phyloP scores from a whole-genome alignment of 1,139 yeast species.

The Maudiozyma humilis region DNA sequence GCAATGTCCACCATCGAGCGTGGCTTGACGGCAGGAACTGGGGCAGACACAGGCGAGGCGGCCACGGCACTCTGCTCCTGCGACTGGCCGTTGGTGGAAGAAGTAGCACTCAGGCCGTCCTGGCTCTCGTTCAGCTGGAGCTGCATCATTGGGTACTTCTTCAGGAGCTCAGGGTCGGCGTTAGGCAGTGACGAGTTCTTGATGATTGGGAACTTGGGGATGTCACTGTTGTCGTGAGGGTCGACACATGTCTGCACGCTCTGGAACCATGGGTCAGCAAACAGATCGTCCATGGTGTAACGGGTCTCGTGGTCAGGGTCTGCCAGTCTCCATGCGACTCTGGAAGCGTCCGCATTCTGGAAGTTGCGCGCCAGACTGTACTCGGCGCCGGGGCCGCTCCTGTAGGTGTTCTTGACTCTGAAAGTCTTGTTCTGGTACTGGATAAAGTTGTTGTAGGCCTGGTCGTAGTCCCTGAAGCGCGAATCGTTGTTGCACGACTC shows the following conservation, averaged over 20 bases:
- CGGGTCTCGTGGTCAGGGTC: conserved; percentile 52
- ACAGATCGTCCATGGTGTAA: conserved; percentile 46
- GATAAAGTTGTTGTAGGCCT: conserved; percentile 44
- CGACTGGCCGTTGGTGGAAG: background rate
- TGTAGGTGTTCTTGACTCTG: conserved; percentile 38
- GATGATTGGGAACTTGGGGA: conserved; percentile 21
- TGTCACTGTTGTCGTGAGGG: conserved; percentile 14
- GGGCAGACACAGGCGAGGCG: no score
- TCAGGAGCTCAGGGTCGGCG: background rate
- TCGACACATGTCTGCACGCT: conserved; percentile 48
- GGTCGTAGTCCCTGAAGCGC: conserved; percentile 49
- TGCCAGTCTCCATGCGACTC: conserved; percentile 68
- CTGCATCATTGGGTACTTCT: background rate
- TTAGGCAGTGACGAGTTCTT: conserved; percentile 11
- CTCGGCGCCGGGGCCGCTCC: conserved; percentile 59
- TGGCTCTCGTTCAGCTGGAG: background rate
- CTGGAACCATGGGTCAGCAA: conserved; percentile 58
- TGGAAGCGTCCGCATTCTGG: conserved; percentile 50
- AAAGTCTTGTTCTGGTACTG: conserved; percentile 45
- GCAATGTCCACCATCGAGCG: conserved; percentile 27
- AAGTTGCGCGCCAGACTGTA: conserved; percentile 57
- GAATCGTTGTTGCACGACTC: conserved; percentile 45
- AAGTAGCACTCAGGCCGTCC: background rate
- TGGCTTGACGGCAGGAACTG: conserved; percentile 10
- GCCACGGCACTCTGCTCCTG: background rate